Conservation (phyloP, 1,284 basidiomycete genomes). For the Chondrostereum purpureum region DNA sequence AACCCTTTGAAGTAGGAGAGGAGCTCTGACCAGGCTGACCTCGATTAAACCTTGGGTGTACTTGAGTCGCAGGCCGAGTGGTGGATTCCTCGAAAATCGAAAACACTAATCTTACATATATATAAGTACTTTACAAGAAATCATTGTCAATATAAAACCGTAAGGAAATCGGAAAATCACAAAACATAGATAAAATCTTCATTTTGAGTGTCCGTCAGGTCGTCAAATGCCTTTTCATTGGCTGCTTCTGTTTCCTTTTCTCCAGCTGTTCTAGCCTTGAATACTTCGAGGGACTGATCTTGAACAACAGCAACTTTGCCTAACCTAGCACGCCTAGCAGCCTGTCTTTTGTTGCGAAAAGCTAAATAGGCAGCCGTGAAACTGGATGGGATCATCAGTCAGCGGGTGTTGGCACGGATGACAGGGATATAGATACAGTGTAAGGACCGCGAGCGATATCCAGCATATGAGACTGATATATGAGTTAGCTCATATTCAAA, state of each 20-base stretch:
- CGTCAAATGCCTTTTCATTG: conserved; percentile 37
- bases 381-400: no score
- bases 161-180: no score
- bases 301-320: conserved; percentile 32
- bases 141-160: no score
- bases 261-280: conserved; percentile 16
- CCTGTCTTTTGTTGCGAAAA: conserved; percentile 34
- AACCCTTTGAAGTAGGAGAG: no score
- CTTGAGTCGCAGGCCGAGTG: no score
- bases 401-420: no score
- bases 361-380: conserved; percentile 33
- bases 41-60: no score
- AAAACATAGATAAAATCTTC: conserved; percentile 41
- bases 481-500: no score
- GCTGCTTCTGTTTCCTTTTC: conserved; percentile 16
- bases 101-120: no score
- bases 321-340: conserved; percentile 23
- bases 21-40: no score
- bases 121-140: no score
- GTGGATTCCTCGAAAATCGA: no score
- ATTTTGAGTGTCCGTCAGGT: conserved; percentile 38
- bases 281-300: conserved; percentile 36
- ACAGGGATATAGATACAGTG: conserved; percentile 20
- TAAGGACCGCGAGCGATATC: conserved; percentile 27
- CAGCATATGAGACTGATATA: conserved; percentile 29